Evolutionary conservation across 805 yeast species (phyloP).

Genomic region (Tetrapisispora iriomotensis): DNA sequence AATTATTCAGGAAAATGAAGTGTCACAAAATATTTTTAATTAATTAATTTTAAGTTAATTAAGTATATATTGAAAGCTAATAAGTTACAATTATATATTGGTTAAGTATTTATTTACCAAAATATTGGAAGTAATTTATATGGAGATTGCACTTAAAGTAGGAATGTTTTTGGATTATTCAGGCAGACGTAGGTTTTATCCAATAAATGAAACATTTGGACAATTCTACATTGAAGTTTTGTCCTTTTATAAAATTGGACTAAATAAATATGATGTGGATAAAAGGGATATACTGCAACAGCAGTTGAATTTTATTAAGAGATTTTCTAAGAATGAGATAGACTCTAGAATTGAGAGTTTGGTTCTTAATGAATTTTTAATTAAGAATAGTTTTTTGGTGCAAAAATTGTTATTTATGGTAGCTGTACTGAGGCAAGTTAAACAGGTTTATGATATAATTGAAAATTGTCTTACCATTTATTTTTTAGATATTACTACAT

Average conservation of each 20-base stretch:
- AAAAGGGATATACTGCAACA: background rate
- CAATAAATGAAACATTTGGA: conserved; percentile 14
- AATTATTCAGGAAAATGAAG: too few species aligned
- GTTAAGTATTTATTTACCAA: too few species aligned
- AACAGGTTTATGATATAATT: conserved; percentile 5
- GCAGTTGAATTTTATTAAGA: background rate
- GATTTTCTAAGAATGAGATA: background rate
- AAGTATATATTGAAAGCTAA: too few species aligned
- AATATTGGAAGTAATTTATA: too few species aligned
- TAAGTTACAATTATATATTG: too few species aligned
- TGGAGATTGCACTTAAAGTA: background rate
- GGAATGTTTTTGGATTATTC: conserved; percentile 20
- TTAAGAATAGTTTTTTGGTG: conserved; percentile 4
- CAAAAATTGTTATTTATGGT: conserved; percentile 10
- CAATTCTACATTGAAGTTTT: conserved; percentile 11
- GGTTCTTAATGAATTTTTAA: conserved; percentile 8
- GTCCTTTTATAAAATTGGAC: conserved; percentile 6
- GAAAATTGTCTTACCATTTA: conserved; percentile 15
- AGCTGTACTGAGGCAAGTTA: conserved; percentile 12
- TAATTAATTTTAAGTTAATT: too few species aligned
- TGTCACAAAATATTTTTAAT: too few species aligned
- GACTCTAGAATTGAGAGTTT: conserved; percentile 6
- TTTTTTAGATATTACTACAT: conserved; percentile 7
- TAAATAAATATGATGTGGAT: background rate
- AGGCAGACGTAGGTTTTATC: conserved; percentile 13